Evolutionary conservation across 257 asterid species (phyloP), one percentile per base, ranked within the genome.

Genomic region (Ehretia macrophylla): DNA sequence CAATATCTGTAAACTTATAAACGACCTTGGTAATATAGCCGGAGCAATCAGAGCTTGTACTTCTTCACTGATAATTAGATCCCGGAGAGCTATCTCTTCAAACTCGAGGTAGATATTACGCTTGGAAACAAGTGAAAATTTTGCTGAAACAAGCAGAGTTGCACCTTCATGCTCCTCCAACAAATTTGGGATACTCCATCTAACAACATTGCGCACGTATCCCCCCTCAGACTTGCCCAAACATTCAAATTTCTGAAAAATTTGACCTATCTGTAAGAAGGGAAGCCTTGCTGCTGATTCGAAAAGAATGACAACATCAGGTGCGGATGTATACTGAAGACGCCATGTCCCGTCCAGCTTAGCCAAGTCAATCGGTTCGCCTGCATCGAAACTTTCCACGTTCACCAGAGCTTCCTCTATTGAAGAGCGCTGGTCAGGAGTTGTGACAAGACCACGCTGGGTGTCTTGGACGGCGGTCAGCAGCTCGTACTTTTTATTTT

Each of bases 151-250:
- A 11, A 87, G 49, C 68, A 90, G 69, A 10, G 98, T 87, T 53
- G 95, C 96, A 58, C 96, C 96, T 78, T 87, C 97, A 27, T 85
- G 81, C 74, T 90, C 96, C 95, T 91, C 94, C 53, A 91, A 73
- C 58, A 83, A 40, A 17, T 75, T 78, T 17, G 95, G 83, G 58
- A 91, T 72, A 75, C 96, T 85, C 89, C 95, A 91, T 65, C 73
- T 75, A 20, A 91, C 95, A 55, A 91, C 75, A 70, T 91, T 91
- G 69, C 84, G 86, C 40, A 87, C 85, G 23, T 78, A 63, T 18
- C 96, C 91, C 55, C 76, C 72, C 55, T 39, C 67, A 35, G 81
- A 60, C 65, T 67, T 71, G 58, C 69, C 77, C 32, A 72, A 62
- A 59, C 94, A 87, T 81, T 91, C 95, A 72, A 91, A 87, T 48